Conservation (phyloP, 257 asterid genomes). For the Solanum lycopersicoides region DNA sequence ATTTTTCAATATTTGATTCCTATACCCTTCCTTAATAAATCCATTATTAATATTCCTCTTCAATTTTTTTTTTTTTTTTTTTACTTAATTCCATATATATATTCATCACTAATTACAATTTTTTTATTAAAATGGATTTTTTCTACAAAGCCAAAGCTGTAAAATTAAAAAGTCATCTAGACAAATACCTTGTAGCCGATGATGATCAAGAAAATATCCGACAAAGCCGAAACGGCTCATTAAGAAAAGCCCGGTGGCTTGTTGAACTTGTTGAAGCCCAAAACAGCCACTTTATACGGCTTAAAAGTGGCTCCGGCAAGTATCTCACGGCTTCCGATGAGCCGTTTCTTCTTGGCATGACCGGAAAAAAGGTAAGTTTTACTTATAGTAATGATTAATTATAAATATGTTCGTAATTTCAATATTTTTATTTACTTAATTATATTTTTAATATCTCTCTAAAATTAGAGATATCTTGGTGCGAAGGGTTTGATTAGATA, state of each 20-base stretch:
- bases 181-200: conserved; percentile 71
- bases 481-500: background rate
- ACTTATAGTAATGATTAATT: background rate
- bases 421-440: background rate
- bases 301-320: conserved; percentile 55
- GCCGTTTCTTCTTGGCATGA: conserved; percentile 67
- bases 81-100: background rate
- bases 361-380: conserved; percentile 44
- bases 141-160: conserved; percentile 58
- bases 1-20: background rate
- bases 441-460: background rate
- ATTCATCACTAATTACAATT: background rate
- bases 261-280: conserved; percentile 56
- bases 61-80: background rate
- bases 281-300: conserved; percentile 39
- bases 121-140: conserved; percentile 41
- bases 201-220: conserved; percentile 60
- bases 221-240: conserved; percentile 61
- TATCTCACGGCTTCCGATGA: conserved; percentile 62
- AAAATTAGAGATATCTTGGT: background rate
- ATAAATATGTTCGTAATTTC: background rate
- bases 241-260: conserved; percentile 62
- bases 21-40: background rate
- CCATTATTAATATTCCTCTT: background rate
- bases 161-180: conserved; percentile 52